Evolutionary conservation across 2,329 filamentous ascomycete genomes (phyloP).

Genomic region (Sporothrix mexicana): DNA sequence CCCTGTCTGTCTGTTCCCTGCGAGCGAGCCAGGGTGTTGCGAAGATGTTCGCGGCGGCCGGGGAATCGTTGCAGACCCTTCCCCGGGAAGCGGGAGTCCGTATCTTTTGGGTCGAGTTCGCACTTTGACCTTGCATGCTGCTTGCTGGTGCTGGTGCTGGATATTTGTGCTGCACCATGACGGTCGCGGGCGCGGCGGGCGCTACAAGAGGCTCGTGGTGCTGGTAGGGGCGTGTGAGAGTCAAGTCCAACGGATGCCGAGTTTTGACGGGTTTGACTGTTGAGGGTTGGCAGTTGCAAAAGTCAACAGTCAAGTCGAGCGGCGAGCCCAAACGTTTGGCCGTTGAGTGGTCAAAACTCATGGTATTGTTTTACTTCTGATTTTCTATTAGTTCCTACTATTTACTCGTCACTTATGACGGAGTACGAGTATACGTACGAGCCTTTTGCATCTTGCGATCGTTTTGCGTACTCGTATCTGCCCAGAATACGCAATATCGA

Average conservation of each 20-base stretch:
- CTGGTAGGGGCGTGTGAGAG: neutral
- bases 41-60: neutral
- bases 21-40: neutral
- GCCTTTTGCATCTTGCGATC: neutral
- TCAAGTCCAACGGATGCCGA: neutral
- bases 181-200: neutral
- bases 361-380: too few species aligned
- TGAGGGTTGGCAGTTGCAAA: too few species aligned
- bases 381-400: neutral
- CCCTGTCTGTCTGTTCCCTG: neutral
- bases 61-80: neutral
- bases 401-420: neutral
- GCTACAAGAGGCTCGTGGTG: conserved; percentile 19
- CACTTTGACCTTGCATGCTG: neutral
- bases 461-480: neutral
- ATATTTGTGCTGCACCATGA: neutral
- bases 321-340: too few species aligned
- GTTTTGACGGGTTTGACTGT: neutral
- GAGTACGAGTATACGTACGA: neutral
- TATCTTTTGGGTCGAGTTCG: neutral
- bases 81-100: neutral
- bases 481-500: neutral
- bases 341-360: too few species aligned
- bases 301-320: neutral
- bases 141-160: neutral